Conservation (phyloP, 169 alveolate species). For the Toxoplasma gondii region DNA sequence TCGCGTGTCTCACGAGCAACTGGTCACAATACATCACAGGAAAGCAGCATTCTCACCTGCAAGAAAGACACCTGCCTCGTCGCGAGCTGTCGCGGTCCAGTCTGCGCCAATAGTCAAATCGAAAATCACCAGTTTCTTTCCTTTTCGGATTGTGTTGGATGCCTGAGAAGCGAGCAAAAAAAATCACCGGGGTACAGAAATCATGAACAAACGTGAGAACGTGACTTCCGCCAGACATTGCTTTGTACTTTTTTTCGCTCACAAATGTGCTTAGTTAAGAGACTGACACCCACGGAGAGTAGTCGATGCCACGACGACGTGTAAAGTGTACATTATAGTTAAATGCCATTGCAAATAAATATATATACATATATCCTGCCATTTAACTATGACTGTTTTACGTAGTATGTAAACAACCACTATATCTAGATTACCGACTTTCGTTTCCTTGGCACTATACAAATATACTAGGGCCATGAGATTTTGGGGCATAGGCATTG, state of each 20-base stretch:
- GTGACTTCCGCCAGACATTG: neutral
- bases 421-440: too few species aligned
- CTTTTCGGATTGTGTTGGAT: slow-evolving; percentile 20
- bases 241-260: neutral
- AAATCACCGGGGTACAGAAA: neutral
- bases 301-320: too few species aligned
- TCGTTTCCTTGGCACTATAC: too few species aligned
- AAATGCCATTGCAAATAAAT: neutral
- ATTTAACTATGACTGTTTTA: too few species aligned
- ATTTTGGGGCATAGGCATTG: too few species aligned
- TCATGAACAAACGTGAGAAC: neutral
- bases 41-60: neutral
- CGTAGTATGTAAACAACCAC: too few species aligned
- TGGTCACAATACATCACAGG: too few species aligned
- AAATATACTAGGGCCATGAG: too few species aligned
- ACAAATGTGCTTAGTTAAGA: neutral
- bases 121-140: slow-evolving; percentile 14
- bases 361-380: neutral
- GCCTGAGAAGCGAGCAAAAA: slow-evolving; percentile 4
- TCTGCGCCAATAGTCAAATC: slow-evolving; percentile 31
- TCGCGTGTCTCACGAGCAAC: too few species aligned
- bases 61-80: slow-evolving; percentile 17
- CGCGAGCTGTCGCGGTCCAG: slow-evolving; percentile 36
- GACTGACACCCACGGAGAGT: too few species aligned
- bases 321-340: too few species aligned